phyloP scores from a whole-genome alignment of 2,329 filamentous ascomycete species.

The Tympanopsis confertula region DNA sequence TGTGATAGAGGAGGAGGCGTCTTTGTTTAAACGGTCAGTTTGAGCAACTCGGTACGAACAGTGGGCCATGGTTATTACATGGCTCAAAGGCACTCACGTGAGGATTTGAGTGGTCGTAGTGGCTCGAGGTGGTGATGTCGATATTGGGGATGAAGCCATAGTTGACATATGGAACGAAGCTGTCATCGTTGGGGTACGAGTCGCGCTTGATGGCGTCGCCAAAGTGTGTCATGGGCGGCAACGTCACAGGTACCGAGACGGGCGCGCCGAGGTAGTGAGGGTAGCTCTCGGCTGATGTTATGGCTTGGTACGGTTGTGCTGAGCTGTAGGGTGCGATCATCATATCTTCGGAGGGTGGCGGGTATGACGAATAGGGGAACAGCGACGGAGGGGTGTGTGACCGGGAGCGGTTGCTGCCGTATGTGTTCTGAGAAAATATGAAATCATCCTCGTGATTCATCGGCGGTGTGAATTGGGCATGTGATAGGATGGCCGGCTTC shows the following conservation, averaged over 20 bases:
- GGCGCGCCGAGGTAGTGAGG: constrained; percentile 37
- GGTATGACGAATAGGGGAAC: constrained; percentile 56
- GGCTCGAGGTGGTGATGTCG: constrained; percentile 46
- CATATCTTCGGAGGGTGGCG: constrained; percentile 48
- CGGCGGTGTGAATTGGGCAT: constrained; percentile 49
- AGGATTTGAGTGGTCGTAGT: constrained; percentile 59
- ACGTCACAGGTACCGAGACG: constrained; percentile 41
- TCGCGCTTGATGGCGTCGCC: constrained; percentile 59
- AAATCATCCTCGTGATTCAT: constrained; percentile 52
- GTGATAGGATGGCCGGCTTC: constrained; percentile 23
- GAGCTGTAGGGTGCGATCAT: constrained; percentile 47
- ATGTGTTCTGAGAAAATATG: constrained; percentile 40
- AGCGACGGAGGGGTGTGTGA: constrained; percentile 62
- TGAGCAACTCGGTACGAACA: constrained; percentile 29
- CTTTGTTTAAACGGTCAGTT: constrained; percentile 28
- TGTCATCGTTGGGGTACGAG: constrained; percentile 39
- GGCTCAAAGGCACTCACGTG: constrained; percentile 52
- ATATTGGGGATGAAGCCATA: constrained; percentile 56
- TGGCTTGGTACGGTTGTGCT: constrained; percentile 36
- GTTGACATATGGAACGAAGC: constrained; percentile 54
- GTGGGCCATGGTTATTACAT: constrained; percentile 6
- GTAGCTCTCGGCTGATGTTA: constrained; percentile 38
- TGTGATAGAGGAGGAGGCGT: constrained; percentile 66
- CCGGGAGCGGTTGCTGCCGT: constrained; percentile 54
- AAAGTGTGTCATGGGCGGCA: constrained; percentile 55